phyloP scores from a whole-genome alignment of 2,329 filamentous ascomycete species.

The Trichoderma arundinaceum region DNA sequence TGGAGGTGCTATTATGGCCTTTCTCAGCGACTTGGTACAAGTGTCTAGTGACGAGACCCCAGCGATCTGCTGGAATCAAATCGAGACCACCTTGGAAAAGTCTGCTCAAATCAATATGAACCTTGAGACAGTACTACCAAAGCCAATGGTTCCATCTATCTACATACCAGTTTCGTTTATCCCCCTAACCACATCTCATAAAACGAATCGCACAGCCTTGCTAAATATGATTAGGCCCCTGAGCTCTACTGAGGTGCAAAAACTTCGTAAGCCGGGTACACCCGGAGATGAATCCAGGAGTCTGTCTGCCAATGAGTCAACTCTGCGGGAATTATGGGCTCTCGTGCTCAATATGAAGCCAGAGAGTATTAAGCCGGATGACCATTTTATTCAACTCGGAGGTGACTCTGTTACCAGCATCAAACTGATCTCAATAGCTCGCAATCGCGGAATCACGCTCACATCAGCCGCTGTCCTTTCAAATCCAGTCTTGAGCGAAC shows the following conservation, averaged over 20 bases:
- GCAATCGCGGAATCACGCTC: conserved; percentile 11
- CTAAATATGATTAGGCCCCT: neutral
- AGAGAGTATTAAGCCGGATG: conserved; percentile 46
- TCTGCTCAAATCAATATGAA: neutral
- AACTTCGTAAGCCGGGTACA: neutral
- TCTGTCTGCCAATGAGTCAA: conserved; percentile 30
- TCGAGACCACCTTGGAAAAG: neutral
- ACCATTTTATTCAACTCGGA: conserved; percentile 56
- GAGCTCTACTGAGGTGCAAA: neutral
- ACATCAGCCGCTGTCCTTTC: conserved; percentile 12
- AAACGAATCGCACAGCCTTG: neutral
- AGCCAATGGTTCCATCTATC: conserved; percentile 8
- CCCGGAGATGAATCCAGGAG: neutral
- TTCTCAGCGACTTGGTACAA: neutral
- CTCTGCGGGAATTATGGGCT: conserved; percentile 45
- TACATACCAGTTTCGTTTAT: conserved; percentile 11
- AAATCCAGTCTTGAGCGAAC: conserved; percentile 2
- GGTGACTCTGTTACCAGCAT: conserved; percentile 57
- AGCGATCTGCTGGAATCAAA: neutral
- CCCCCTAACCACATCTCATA: conserved; percentile 5
- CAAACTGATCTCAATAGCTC: conserved; percentile 45
- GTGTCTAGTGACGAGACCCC: neutral
- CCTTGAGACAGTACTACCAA: neutral
- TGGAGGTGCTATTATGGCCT: conserved; percentile 1
- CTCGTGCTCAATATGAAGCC: conserved; percentile 43